A percentile compares a stretch with the other conserved stretches of the same genome.
Evolutionary conservation across 192 early-diverging fungal species (phyloP).

Genomic region (Dissophora ornata): DNA sequence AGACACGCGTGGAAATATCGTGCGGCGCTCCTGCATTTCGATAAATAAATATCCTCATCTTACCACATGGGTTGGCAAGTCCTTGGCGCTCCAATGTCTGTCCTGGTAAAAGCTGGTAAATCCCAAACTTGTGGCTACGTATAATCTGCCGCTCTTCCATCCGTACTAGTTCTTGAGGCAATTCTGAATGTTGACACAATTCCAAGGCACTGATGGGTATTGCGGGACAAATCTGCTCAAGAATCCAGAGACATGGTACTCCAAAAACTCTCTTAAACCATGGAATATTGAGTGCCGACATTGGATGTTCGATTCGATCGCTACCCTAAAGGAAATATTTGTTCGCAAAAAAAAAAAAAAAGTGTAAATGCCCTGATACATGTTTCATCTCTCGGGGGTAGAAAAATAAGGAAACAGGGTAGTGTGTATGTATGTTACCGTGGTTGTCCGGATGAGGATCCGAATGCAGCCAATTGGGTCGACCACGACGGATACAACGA

Average conservation of each 20-base stretch:
- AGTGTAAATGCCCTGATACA: neutral
- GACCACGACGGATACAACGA: slow-evolving; percentile 26
- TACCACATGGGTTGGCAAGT: slow-evolving; percentile 58
- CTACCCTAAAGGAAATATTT: slow-evolving; percentile 58
- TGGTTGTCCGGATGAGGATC: slow-evolving; percentile 31
- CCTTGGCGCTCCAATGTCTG: slow-evolving; percentile 44
- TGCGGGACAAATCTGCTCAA: slow-evolving; percentile 58
- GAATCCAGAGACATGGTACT: slow-evolving; percentile 49
- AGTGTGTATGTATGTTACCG: slow-evolving; percentile 14
- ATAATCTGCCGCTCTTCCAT: slow-evolving; percentile 82
- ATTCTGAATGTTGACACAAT: slow-evolving; percentile 61
- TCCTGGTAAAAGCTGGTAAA: slow-evolving; percentile 59
- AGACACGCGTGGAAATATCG: too few species aligned
- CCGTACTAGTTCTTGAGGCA: slow-evolving; percentile 68
- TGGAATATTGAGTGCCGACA: slow-evolving; percentile 49
- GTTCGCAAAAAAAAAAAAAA: neutral
- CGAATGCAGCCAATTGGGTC: slow-evolving; percentile 25
- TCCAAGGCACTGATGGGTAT: slow-evolving; percentile 61
- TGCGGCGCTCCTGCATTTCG: too few species aligned
- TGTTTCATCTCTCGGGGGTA: neutral
- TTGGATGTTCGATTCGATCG: slow-evolving; percentile 63
- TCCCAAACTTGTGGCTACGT: slow-evolving; percentile 77
- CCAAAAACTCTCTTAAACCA: slow-evolving; percentile 59
- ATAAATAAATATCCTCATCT: slow-evolving; percentile 42
- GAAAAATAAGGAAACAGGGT: neutral